Percentiles rank a stretch among this genome's conserved stretches.
phyloP scores from a whole-genome alignment of 768 basidiomycete species.

The Rhodotorula toruloides region DNA sequence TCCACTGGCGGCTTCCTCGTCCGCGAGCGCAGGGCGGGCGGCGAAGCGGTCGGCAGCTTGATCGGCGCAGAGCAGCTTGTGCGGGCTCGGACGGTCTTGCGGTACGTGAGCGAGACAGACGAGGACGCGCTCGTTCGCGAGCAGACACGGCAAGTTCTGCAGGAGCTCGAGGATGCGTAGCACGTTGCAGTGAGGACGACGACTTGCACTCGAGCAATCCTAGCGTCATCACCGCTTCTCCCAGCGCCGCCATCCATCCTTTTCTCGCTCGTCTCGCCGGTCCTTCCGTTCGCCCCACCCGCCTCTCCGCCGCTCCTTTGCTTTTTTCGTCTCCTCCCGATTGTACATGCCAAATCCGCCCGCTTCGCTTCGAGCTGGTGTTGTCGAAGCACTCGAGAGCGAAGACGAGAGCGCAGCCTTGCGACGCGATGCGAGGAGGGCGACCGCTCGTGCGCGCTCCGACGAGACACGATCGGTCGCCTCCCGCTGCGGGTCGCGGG shows the following conservation, averaged over 20 bases:
- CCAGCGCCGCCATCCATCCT: not conserved
- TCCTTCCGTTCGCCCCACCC: not conserved
- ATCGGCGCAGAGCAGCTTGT: constrained; percentile 50
- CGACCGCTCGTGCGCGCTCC: constrained; percentile 28
- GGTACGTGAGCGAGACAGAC: constrained; percentile 67
- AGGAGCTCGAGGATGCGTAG: constrained; percentile 10
- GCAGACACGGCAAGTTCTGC: constrained; percentile 31
- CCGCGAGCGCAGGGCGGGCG: not conserved
- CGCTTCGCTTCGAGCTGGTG: constrained; percentile 24
- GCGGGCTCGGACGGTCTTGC: constrained; percentile 59
- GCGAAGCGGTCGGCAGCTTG: constrained; percentile 3
- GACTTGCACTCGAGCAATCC: not conserved
- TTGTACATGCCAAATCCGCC: constrained; percentile 34
- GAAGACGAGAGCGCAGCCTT: not conserved
- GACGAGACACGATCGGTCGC: constrained; percentile 12
- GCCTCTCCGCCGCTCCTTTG: constrained; percentile 7
- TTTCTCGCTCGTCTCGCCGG: constrained; percentile 2
- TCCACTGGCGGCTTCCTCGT: constrained; percentile 19
- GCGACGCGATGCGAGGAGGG: constrained; percentile 22
- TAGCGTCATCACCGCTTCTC: not conserved
- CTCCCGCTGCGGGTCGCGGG: constrained; percentile 10
- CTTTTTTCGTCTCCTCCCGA: constrained; percentile 14
- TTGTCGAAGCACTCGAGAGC: constrained; percentile 7
- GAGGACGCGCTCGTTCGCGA: constrained; percentile 61
- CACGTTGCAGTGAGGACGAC: not conserved